A percentile compares a stretch with the other conserved stretches of the same genome.
Conservation (phyloP, 371 early-diverging fungal genomes). For the Polyrhizophydium stewartii region DNA sequence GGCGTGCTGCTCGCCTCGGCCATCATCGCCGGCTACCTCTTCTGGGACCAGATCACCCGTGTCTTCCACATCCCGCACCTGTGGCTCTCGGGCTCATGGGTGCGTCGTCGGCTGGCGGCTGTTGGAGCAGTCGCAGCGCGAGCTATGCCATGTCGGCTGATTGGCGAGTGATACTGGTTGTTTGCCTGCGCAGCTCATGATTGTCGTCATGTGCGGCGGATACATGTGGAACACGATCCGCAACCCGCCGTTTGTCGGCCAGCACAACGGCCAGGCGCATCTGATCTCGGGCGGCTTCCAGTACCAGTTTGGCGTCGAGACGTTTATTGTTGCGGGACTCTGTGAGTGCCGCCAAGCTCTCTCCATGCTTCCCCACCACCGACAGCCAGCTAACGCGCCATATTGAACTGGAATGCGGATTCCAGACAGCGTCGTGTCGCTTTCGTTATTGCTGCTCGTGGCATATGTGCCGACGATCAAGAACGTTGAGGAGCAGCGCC, state of each 20-base stretch:
- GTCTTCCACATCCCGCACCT: no score
- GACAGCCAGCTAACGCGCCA: neutral
- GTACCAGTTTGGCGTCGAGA: slow-evolving; percentile 73
- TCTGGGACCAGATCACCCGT: no score
- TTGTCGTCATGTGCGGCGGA: slow-evolving; percentile 73
- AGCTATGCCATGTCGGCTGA: neutral
- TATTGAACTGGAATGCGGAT: no score
- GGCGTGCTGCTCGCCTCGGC: no score
- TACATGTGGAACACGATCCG: slow-evolving; percentile 91
- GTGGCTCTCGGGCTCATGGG: no score
- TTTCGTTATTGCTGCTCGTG: slow-evolving; percentile 47
- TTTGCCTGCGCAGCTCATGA: slow-evolving; percentile 40
- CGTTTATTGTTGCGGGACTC: slow-evolving; percentile 67
- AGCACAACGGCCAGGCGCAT: slow-evolving; percentile 55
- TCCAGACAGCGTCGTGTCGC: slow-evolving; percentile 53
- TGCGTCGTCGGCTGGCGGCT: no score
- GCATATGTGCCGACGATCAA: slow-evolving; percentile 36
- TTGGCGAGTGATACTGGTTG: neutral
- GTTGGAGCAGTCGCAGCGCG: no score
- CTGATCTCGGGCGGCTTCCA: slow-evolving; percentile 70
- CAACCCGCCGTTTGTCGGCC: slow-evolving; percentile 63
- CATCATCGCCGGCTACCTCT: no score
- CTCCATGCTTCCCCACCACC: neutral
- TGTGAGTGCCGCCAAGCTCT: slow-evolving; percentile 54
- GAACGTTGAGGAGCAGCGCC: slow-evolving; percentile 40